Percentiles rank a stretch among this genome's conserved stretches.
These are phyloP conservation scores for Microsporum audouinii DNA, from an alignment of 2,329 filamentous ascomycete species.

Conservation along the genomic window DNA sequence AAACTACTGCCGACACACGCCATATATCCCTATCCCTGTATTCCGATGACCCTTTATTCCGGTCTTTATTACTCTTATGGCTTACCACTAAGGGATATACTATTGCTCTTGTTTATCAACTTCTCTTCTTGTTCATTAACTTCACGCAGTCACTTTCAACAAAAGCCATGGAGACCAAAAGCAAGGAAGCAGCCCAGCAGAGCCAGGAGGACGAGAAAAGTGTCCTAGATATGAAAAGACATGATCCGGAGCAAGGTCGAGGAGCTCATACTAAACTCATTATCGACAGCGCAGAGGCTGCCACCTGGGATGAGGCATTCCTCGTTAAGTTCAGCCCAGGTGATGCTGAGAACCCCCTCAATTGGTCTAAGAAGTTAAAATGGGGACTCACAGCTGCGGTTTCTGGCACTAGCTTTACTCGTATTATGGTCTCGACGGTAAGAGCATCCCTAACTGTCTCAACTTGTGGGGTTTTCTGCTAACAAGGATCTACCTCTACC, in stretches of 20 bases:
- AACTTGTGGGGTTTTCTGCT: neutral
- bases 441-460: neutral
- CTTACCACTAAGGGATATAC: too few relatives aligned
- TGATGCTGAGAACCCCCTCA: conserved; percentile 38
- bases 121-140: too few relatives aligned
- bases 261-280: neutral
- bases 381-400: conserved; percentile 47
- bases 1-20: too few relatives aligned
- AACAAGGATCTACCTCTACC: neutral
- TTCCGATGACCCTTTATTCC: too few relatives aligned
- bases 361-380: conserved; percentile 47
- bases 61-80: too few relatives aligned
- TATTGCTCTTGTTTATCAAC: too few relatives aligned
- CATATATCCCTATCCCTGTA: too few relatives aligned
- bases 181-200: neutral
- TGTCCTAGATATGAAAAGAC: neutral
- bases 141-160: too few relatives aligned
- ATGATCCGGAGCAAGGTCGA: neutral
- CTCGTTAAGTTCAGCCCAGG: conserved; percentile 27
- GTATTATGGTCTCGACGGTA: conserved; percentile 48
- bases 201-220: neutral
- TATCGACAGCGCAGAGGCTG: neutral
- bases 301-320: neutral
- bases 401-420: conserved; percentile 49
- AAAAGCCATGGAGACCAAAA: neutral